Evolutionary conservation across 2,329 filamentous ascomycete genomes (phyloP), one percentile per base, ranked within the genome.

Genomic region (Stagonosporopsis cucurbitacearum): DNA sequence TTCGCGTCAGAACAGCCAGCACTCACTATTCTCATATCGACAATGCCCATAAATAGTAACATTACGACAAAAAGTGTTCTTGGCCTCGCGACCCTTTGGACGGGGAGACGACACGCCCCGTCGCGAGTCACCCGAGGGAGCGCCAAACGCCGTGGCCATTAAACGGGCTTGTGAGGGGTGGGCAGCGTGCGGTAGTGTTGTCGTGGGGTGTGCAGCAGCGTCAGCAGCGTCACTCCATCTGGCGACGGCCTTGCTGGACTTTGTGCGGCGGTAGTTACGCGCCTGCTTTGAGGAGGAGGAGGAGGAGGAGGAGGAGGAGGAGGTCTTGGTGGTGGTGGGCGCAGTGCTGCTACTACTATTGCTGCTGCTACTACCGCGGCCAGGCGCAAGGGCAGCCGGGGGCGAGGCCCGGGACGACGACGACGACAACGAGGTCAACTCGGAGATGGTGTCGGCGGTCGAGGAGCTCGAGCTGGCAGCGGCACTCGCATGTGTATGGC

Each of bases 11-110:
- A n/a, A n/a, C n/a, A n/a, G 28, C 9, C 44, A 30, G 42, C 33
- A 73, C 72, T 69, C 63, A 74, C 91, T 92, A 72, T 96, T 91
- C 79, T 96, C 91, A 77, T 92, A 96, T 62, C 92, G 89, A 76
- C 92, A 97, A 77, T 94, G 90, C 52, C 92, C 92, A 75, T 96
- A 96, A 68, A 97, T 96, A 59, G 92, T 85, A 59, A 97, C 89
- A 78, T 97, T 96, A 71, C 92, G 89, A 79, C 92, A 97, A 54
- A 94, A 84, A 6, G 91, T 96, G 74, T 96, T 92, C 78, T 94
- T 96, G 48, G 86, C 81, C 75, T 90, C 75, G 65, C 77, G 75
- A 58, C 75, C 76, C 68, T 78, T 78, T 32, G 76, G 76, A 57
- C 77, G 71, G 62, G 77, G 77, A 70, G 77, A 79, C 41, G 73